Evolutionary conservation across 257 asterid genomes (phyloP), one percentile per base, ranked within the genome.

Genomic region (Hygrophila difformis): DNA sequence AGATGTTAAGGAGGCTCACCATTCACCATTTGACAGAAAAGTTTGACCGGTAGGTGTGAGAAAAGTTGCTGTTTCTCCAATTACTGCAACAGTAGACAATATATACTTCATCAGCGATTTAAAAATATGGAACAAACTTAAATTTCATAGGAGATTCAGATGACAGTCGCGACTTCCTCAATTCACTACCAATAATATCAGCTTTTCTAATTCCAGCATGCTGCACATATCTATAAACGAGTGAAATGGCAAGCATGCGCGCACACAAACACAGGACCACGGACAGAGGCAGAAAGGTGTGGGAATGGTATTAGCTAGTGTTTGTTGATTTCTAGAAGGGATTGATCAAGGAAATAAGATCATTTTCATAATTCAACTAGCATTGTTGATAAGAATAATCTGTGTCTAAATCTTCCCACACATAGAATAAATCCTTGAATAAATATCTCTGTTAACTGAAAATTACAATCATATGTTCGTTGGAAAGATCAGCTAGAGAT

Each of bases 21-120:
- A 91, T 75, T 91, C 99, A 4, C 99, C 99, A 47, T 86, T 91
- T 40, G 99, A 86, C 53, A 91, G 95, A 68, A 91, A 86, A 41
- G 81, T 72, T 57, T 49, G 54, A 45, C 69, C 79, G 62, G 69
- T 47, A 34, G 96, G 96, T 44, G 99, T 54, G 39, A 79, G 8
- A 38, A 82, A 86, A 41, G 96, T 86, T 1, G 76, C 26, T 7
- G 99, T 82, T 78, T 91, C 99, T 68, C 99, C 99, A 64, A 91
- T 74, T 61, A 86, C 99, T 91, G 94, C 77, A 71, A 57, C 16
- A 53, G 55, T 46, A 7, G 44, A 47, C 28, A 44, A 58, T 12
- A 40, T 9, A 14, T 39, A 53, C 34, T 55, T 44, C 52, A 31
- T 23, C 44, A 53, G 33, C 35, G 47, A 22, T 29, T 21, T 36